These are phyloP conservation scores for Ceratocystis variospora DNA, from an alignment of 2,329 filamentous ascomycete genomes.

Conservation along the genomic window DNA sequence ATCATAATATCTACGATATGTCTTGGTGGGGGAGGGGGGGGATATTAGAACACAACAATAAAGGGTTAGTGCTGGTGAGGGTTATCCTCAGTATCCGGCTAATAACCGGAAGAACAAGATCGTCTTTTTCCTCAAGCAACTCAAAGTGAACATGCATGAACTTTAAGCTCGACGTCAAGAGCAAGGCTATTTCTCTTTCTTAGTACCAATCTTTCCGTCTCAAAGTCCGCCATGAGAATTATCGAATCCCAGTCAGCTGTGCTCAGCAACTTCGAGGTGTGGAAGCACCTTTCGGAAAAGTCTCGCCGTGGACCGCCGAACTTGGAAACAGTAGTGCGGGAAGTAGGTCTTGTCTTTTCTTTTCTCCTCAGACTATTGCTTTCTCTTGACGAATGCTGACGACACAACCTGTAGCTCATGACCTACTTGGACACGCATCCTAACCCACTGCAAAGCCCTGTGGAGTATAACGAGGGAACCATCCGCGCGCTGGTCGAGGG, in stretches of 20 bases:
- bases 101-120: too few species aligned
- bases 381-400: not conserved
- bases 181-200: not conserved
- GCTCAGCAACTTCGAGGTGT: slow-evolving; percentile 61
- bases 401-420: slow-evolving; percentile 34
- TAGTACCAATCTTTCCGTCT: not conserved
- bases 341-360: slow-evolving; percentile 36
- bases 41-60: too few species aligned
- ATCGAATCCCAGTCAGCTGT: slow-evolving; percentile 56
- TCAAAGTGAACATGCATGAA: too few species aligned
- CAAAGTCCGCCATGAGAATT: slow-evolving; percentile 44
- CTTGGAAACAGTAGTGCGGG: slow-evolving; percentile 47
- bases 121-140: too few species aligned
- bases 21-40: too few species aligned
- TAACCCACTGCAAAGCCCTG: slow-evolving; percentile 41
- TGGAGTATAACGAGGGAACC: slow-evolving; percentile 38
- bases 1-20: too few species aligned
- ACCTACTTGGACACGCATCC: slow-evolving; percentile 44
- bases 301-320: slow-evolving; percentile 42
- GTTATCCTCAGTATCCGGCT: too few species aligned
- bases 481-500: slow-evolving; percentile 41
- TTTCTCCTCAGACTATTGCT: slow-evolving; percentile 4
- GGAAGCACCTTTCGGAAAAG: slow-evolving; percentile 45
- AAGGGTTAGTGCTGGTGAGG: too few species aligned
- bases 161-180: not conserved